Base-by-base conservation (phyloP, 2,329 filamentous ascomycete species). In the Aspergillus fijiensis region DNA sequence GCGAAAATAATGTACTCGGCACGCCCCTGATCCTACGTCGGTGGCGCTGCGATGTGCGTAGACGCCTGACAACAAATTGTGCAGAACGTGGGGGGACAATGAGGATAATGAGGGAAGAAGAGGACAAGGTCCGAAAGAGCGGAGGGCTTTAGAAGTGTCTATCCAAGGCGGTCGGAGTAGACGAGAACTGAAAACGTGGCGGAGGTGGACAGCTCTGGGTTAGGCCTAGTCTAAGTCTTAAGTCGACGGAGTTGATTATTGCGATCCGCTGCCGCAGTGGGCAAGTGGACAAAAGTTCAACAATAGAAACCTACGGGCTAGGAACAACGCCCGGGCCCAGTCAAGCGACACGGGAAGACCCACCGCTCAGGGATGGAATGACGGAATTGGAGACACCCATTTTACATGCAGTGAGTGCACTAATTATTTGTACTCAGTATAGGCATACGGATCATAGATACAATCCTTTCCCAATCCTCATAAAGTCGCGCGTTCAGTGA, bases 171-270 rank as follows among this genome's bases (percentile, higher is more conserved):
- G 55, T 55, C 27, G 52, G 52, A 55, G 39, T n/a, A 33, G 14
- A 14, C 14, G 52, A 55, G 53, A 53, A 60, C 59, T 58, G 63
- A 63, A 61, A 62, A 66, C 63, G 63, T 65, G 65, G 65, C 62
- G 64, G 63, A 47, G 60, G 60, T 56, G 61, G 62, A 61, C 60
- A 59, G 62, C 57, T 42, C 53, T 55, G 53, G 48, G 19, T 55
- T 21, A 31, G 35, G 50, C 50, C 39, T 45, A 45, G 39, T 35
- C 33, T 35, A 35, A 29, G 11, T 35, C 33, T 16, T 4, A 16
- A 35, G 33, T 45, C 16, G 39, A 45, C 39, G 14, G 57, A 60
- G 21, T 55, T 25, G 49, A 50, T 55, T 60, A 65, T 64, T 65
- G 62, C 56, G 62, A 64, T 65, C 42, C 42, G 52, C 52, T 29